Base-by-base conservation (phyloP, 2,329 filamentous ascomycete species). In the Byssothecium circinans region DNA sequence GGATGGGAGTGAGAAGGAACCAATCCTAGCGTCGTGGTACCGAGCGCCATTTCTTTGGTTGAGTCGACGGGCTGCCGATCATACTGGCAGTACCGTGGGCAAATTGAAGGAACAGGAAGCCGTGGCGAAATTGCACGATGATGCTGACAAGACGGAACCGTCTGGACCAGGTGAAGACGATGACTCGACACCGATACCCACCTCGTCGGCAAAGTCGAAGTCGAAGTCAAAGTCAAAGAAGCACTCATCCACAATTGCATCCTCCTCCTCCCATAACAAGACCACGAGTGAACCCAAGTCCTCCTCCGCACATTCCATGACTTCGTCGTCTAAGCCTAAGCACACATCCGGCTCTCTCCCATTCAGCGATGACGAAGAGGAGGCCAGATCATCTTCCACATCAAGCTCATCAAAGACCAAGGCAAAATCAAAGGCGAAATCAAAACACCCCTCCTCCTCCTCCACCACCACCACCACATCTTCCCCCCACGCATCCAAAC, bases 11-110 rank as follows among this genome's bases (percentile, higher is more conserved):
- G 29, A 32, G 30, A 2, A 33, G 18, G 8, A 23, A 15, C 17
- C 11, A 40, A 12, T 19, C 10, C 14, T 32, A n/a, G 29, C 14
- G 12, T 32, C 29, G 8, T 43, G 45, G 45, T 20, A 38, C 20
- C 45, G 18, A 3, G 10, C 25, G n/a, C 45, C 39, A 11, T 39
- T 43, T 20, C 22, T 32, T 2, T 47, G 45, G 45, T 30, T 15
- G 25, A 15, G 25, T 20, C 14, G 35, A 11, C 8, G 18, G 18
- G 18, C 8, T 2, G 17, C 12, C 15, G 5, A 22, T 12, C 3
- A 38, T 6, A 22, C 22, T 22, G 11, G 18, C n/a, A 18, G 12
- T 22, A 15, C 4, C 30, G 11, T n/a, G 19, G 20, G 27, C 37
- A 15, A 10, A n/a, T n/a, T 18, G 18, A 35, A 43, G 3, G 23